Evolutionary conservation across 179 eudicot species (phyloP), one percentile per base, ranked within the genome.

Genomic region (Actinidia arguta): DNA sequence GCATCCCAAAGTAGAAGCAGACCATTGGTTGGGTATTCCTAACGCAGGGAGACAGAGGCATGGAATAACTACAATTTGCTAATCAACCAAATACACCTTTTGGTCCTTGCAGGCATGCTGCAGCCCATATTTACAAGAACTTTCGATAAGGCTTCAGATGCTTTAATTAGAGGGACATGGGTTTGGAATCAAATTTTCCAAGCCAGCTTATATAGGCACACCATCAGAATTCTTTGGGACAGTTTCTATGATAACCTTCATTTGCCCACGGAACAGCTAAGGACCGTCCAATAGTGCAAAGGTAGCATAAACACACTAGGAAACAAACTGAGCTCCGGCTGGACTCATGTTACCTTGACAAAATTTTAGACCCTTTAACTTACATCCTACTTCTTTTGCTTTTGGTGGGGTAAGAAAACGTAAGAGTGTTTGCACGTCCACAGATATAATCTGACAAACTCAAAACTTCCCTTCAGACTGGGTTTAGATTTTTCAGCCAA

Each of bases 81-180:
- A 27, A 25, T 25, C 16, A 64, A 11, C 31, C 48, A 27, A 64
- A 9, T 42, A 22, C 24, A 64, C 25, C 27, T 4, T 67, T 6
- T 13, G 13, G 72, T 67, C 72, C 44, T 0, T 36, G 72, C 44
- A 4, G 18, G 36, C 47, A 67, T 36, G 47, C 31, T 11, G 20
- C 46, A 36, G 46, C 72, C 47, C 20, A 14, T 17, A 67, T 25
- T 36, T 47, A 36, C 72, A 67, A 67, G n/a, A n/a, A n/a, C n/a
- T n/a, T n/a, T n/a, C n/a, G n/a, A n/a, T n/a, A n/a, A 36, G 46
- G 46, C 48, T 67, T 17, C 72, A 67, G 72, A 67, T 67, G 47
- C 22, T 36, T 67, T 27, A 64, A 64, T 31, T 36, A 27, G 69
- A 36, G 9, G 72, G 46, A 1, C n/a, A n/a, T n/a, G n/a, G n/a